Evolutionary conservation across 176 grass and related monocot species (phyloP).

Genomic region (Musa beccarii): DNA sequence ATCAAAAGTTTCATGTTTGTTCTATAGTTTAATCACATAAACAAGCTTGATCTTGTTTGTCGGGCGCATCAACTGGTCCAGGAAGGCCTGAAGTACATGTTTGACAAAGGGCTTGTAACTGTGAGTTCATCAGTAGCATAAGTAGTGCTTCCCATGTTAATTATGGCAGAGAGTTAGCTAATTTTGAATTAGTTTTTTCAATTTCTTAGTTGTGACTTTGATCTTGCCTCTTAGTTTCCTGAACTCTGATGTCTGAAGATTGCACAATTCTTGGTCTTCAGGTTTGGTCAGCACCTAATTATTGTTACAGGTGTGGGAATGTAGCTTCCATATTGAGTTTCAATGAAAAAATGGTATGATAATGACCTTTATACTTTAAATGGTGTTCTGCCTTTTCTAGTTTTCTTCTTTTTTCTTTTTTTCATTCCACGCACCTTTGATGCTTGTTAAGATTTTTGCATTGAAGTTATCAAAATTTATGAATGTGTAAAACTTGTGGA

Average conservation of each 20-base stretch:
- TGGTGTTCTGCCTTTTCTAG: background rate
- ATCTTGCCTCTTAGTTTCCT: background rate
- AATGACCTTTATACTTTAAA: background rate
- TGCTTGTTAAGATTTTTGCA: background rate
- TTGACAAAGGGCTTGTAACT: constrained; percentile 98
- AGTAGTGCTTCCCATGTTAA: background rate
- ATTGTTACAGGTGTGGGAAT: constrained; percentile 98
- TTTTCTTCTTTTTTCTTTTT: constrained; percentile 1
- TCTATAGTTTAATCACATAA: constrained; percentile 88
- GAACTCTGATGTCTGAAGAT: background rate
- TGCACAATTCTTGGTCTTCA: constrained; percentile 26
- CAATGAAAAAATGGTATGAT: constrained; percentile 82
- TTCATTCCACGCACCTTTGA: background rate
- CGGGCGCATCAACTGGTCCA: constrained; percentile 95
- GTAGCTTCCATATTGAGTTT: constrained; percentile 98
- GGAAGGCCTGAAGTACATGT: constrained; percentile 99
- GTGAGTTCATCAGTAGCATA: constrained; percentile 39
- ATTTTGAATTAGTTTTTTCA: background rate
- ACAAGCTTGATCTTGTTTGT: constrained; percentile 90
- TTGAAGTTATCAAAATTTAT: background rate
- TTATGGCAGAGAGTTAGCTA: background rate
- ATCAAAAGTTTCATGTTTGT: constrained; percentile 1
- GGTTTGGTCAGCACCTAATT: constrained; percentile 99
- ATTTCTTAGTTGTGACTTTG: background rate
- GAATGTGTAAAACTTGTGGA: background rate